phyloP scores from a whole-genome alignment of 2,329 filamentous ascomycete genomes.

The Cladophialophora yegresii region DNA sequence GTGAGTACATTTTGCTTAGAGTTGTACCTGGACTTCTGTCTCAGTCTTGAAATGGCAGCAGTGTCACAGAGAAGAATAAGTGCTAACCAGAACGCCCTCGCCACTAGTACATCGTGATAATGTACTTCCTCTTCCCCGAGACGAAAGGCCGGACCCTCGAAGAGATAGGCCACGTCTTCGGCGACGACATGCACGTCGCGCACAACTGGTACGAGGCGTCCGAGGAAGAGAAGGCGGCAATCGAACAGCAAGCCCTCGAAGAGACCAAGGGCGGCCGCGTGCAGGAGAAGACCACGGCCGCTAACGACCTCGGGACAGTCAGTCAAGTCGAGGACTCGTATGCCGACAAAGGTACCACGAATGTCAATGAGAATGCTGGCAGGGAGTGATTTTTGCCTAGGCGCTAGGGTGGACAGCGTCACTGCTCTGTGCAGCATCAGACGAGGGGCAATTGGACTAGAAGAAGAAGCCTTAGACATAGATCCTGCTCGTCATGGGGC shows the following conservation, averaged over 20 bases:
- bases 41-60: conserved; percentile 35
- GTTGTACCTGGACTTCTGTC: neutral
- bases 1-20: neutral
- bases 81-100: conserved; percentile 76
- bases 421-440: too few relatives aligned
- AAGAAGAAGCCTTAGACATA: neutral
- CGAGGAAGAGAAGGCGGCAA: conserved; percentile 37
- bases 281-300: conserved; percentile 15
- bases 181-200: conserved; percentile 38
- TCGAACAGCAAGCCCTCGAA: conserved; percentile 20
- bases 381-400: neutral
- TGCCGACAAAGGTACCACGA: neutral
- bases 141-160: conserved; percentile 41
- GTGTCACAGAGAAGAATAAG: conserved; percentile 41
- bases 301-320: neutral
- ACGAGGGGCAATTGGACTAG: neutral
- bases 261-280: conserved; percentile 27
- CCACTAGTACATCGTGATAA: conserved; percentile 49
- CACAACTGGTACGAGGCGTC: conserved; percentile 36
- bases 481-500: neutral
- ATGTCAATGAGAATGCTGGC: neutral
- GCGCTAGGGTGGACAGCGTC: too few relatives aligned
- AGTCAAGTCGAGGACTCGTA: neutral
- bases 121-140: conserved; percentile 41
- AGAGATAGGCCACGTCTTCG: conserved; percentile 40